phyloP scores from a whole-genome alignment of 768 basidiomycete genomes.

The Pisolithus tinctorius region DNA sequence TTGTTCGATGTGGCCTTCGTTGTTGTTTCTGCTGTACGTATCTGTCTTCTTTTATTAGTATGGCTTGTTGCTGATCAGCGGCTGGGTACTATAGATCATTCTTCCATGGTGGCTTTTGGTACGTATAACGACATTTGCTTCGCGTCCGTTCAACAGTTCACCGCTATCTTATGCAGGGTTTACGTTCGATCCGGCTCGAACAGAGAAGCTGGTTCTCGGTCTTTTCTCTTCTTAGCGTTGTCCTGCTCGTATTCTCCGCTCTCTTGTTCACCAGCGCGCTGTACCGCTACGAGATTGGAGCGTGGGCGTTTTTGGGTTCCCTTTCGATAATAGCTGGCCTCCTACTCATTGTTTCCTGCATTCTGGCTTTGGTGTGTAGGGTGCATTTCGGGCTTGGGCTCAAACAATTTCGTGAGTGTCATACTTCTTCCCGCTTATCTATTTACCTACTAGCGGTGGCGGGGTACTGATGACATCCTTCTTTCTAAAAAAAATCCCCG shows the following conservation, averaged over 20 bases:
- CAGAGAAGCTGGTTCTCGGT: conserved; percentile 31
- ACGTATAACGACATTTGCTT: conserved; percentile 7
- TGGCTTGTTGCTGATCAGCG: not conserved
- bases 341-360: conserved; percentile 34
- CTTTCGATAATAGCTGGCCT: conserved; percentile 35
- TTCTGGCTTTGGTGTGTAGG: conserved; percentile 42
- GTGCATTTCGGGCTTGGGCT: conserved; percentile 50
- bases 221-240: conserved; percentile 33
- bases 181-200: conserved; percentile 42
- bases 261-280: conserved; percentile 37
- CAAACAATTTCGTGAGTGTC: conserved; percentile 41
- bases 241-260: conserved; percentile 33
- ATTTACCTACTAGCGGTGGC: too few species aligned
- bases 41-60: not conserved
- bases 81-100: conserved; percentile 24
- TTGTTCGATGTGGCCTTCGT: conserved; percentile 39
- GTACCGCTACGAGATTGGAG: conserved; percentile 28
- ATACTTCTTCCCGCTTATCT: not conserved
- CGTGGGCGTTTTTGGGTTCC: conserved; percentile 40
- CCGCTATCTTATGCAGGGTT: conserved; percentile 34
- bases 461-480: not conserved
- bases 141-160: not conserved
- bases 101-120: conserved; percentile 45
- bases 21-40: conserved; percentile 35
- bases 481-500: not conserved